A percentile compares a stretch with the other conserved stretches of the same genome.
These are phyloP conservation scores for Sequoia sempervirens DNA, from an alignment of 75 land plant species.

Conservation along the genomic window DNA sequence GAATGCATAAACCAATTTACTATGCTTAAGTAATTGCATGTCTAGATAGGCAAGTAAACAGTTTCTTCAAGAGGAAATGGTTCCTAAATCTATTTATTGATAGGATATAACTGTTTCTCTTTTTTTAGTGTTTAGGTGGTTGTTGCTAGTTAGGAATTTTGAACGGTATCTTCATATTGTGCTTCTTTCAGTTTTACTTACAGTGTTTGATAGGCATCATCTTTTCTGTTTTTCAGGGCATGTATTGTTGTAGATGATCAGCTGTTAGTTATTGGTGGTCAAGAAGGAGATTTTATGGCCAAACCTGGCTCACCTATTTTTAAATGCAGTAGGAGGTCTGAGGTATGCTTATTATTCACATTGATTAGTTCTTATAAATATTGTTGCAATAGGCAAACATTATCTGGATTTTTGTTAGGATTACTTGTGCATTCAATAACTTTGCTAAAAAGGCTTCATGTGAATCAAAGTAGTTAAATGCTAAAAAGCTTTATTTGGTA, in stretches of 20 bases:
- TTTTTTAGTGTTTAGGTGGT: neutral
- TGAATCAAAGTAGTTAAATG: neutral
- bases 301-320: slow-evolving; percentile 36
- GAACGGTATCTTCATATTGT: neutral
- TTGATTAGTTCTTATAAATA: neutral
- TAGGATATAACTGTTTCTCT: neutral
- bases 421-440: neutral
- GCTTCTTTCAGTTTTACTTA: neutral
- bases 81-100: neutral
- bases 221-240: slow-evolving; percentile 25
- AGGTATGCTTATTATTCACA: slow-evolving; percentile 10
- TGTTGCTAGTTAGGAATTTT: neutral
- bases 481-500: neutral
- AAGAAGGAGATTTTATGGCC: slow-evolving; percentile 36
- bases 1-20: no score
- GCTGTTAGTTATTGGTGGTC: slow-evolving; percentile 34
- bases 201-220: neutral
- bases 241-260: slow-evolving; percentile 34
- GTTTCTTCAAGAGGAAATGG: neutral
- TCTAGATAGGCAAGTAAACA: neutral
- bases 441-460: neutral
- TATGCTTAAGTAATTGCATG: no score
- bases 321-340: slow-evolving; percentile 29
- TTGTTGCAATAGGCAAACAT: neutral
- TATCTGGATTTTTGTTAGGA: neutral